phyloP scores from a whole-genome alignment of 768 basidiomycete genomes.

The Russula sp. region DNA sequence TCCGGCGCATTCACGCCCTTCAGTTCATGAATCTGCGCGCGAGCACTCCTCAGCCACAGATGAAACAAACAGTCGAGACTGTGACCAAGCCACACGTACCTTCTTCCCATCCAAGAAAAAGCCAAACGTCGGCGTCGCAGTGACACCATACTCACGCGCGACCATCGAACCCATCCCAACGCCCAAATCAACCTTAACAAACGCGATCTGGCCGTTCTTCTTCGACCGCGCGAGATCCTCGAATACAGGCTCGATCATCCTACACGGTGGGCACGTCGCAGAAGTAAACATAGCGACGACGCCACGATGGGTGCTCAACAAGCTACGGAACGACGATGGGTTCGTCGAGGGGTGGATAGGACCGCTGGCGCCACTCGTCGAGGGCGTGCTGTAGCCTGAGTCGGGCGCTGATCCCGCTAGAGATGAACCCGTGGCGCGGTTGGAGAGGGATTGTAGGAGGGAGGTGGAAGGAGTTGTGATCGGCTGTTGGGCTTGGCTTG shows the following conservation, averaged over 20 bases:
- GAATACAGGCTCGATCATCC: constrained; percentile 80
- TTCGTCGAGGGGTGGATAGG: constrained; percentile 75
- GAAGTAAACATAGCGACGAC: constrained; percentile 83
- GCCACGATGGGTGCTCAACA: constrained; percentile 63
- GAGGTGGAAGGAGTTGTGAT: constrained; percentile 31
- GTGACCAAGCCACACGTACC: constrained; percentile 40
- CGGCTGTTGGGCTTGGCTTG: background rate
- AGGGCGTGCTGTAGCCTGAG: constrained; percentile 37
- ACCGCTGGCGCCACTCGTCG: constrained; percentile 41
- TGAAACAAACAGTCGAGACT: background rate
- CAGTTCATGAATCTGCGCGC: constrained; percentile 57
- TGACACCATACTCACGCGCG: constrained; percentile 60
- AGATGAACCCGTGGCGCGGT: constrained; percentile 42
- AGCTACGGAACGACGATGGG: constrained; percentile 62
- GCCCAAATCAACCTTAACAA: constrained; percentile 80
- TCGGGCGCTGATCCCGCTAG: constrained; percentile 16
- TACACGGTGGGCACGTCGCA: constrained; percentile 72
- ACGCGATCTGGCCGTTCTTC: constrained; percentile 56
- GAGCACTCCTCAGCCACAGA: background rate
- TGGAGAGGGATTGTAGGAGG: constrained; percentile 55
- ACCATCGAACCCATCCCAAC: constrained; percentile 62
- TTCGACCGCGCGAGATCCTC: constrained; percentile 39
- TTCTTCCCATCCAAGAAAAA: constrained; percentile 79
- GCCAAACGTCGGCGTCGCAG: constrained; percentile 83
- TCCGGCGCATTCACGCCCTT: constrained; percentile 70